Conservation (phyloP, 352 stramenopile genomes). For the Phytopythium kandeliae region DNA sequence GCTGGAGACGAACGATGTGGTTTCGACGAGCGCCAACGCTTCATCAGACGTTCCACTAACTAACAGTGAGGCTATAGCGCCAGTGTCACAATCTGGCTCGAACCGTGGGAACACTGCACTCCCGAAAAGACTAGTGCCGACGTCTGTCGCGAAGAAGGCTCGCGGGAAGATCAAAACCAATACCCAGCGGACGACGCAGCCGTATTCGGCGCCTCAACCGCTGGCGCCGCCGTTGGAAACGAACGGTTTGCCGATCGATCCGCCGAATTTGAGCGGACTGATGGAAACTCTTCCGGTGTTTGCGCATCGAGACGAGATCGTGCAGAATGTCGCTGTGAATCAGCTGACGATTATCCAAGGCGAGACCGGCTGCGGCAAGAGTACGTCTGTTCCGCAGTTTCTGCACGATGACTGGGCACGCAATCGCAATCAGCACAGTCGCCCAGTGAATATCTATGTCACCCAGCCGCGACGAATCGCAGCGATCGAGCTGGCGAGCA, state of each 20-base stretch:
- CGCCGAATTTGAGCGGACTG: constrained; percentile 31
- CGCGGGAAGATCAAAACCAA: background rate
- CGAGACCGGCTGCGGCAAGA: constrained; percentile 97
- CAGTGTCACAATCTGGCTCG: constrained; percentile 1
- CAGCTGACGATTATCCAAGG: constrained; percentile 92
- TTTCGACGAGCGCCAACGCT: background rate
- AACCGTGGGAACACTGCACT: background rate
- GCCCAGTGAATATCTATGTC: constrained; percentile 92
- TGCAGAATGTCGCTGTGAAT: constrained; percentile 73
- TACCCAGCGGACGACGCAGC: too few species aligned
- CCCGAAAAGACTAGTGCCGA: constrained; percentile 31
- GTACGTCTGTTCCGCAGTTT: constrained; percentile 92
- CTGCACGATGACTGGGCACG: constrained; percentile 73
- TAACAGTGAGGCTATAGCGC: background rate
- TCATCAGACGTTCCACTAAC: background rate
- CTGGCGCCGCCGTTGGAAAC: background rate
- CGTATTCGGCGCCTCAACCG: background rate
- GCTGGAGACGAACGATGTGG: background rate
- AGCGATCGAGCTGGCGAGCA: constrained; percentile 78
- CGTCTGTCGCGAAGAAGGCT: constrained; percentile 28
- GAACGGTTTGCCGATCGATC: constrained; percentile 13
- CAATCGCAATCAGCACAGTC: constrained; percentile 19
- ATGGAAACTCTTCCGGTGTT: constrained; percentile 86
- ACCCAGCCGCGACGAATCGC: constrained; percentile 95
- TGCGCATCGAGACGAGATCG: constrained; percentile 80